Percentiles rank a stretch among this genome's conserved stretches.
Evolutionary conservation across 805 yeast species (phyloP).

Genomic region (Ogataea philodendri): DNA sequence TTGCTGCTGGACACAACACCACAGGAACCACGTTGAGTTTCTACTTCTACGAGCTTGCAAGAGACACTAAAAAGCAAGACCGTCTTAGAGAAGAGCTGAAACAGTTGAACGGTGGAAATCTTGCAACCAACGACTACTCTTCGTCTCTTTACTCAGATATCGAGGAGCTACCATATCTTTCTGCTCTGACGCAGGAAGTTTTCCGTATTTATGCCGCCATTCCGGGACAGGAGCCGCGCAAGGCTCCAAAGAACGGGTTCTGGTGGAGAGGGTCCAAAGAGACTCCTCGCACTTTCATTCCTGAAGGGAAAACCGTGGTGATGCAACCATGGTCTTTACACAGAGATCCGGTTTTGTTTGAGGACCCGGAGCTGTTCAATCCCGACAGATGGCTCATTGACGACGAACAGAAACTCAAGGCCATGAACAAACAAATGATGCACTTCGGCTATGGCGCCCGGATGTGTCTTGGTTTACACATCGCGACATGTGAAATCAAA

Average conservation of each 20-base stretch:
- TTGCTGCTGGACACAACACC: conserved; percentile 78
- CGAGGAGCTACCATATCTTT: conserved; percentile 54
- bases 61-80: conserved; percentile 46
- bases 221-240: conserved; percentile 71
- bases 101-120: conserved; percentile 25
- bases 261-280: conserved; percentile 29
- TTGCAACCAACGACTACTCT: conserved; percentile 21
- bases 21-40: conserved; percentile 66
- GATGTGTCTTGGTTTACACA: conserved; percentile 72
- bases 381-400: conserved; percentile 56
- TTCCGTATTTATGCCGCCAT: conserved; percentile 65
- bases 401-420: conserved; percentile 37
- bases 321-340: conserved; percentile 69
- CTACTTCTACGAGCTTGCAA: conserved; percentile 55
- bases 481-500: conserved; percentile 67
- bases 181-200: conserved; percentile 62
- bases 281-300: conserved; percentile 36
- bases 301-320: conserved; percentile 55
- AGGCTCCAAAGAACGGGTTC: conserved; percentile 37
- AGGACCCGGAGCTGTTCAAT: conserved; percentile 48
- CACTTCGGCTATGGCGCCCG: conserved; percentile 72
- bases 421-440: conserved; percentile 54
- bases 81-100: conserved; percentile 44
- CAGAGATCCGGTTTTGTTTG: conserved; percentile 48
- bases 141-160: conserved; percentile 38